Evolutionary conservation across 2,329 filamentous ascomycete species (phyloP).

Genomic region (Myrmaecium sp.): DNA sequence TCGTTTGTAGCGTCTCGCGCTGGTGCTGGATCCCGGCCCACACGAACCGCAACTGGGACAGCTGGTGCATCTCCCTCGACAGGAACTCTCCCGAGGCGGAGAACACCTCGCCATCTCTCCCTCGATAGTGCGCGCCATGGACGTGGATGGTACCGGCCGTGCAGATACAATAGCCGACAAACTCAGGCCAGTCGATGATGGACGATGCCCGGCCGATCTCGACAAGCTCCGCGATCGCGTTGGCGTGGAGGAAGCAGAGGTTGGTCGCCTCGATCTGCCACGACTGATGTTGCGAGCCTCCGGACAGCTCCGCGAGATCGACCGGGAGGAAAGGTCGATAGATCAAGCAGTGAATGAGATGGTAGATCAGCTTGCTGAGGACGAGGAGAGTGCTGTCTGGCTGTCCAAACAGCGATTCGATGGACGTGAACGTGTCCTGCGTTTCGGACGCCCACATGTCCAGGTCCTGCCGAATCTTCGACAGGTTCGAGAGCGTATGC

Average conservation of each 20-base stretch:
- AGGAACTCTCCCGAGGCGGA: slow-evolving; percentile 53
- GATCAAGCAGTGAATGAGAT: slow-evolving; percentile 71
- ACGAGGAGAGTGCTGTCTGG: slow-evolving; percentile 63
- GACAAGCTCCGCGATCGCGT: slow-evolving; percentile 63
- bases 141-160: slow-evolving; percentile 80
- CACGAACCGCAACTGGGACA: slow-evolving; percentile 55
- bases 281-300: slow-evolving; percentile 68
- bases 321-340: slow-evolving; percentile 79
- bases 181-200: slow-evolving; percentile 69
- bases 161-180: slow-evolving; percentile 73
- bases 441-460: slow-evolving; percentile 75
- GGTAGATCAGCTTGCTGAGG: slow-evolving; percentile 73
- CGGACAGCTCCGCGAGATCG: slow-evolving; percentile 63
- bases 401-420: slow-evolving; percentile 60
- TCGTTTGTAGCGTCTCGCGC: slow-evolving; percentile 57
- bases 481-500: slow-evolving; percentile 72
- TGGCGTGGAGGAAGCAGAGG: slow-evolving; percentile 71
- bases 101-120: slow-evolving; percentile 44
- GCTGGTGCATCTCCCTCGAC: slow-evolving; percentile 61
- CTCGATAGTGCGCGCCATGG: slow-evolving; percentile 65
- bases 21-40: slow-evolving; percentile 73
- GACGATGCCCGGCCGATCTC: slow-evolving; percentile 60
- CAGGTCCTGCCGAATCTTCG: slow-evolving; percentile 70
- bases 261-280: slow-evolving; percentile 90
- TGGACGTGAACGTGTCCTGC: slow-evolving; percentile 59